A percentile compares a stretch with the other conserved stretches of the same genome.
These are phyloP conservation scores for Rhododendron kiyosumense DNA, from an alignment of 148 eudicot genomes.

Conservation along the genomic window DNA sequence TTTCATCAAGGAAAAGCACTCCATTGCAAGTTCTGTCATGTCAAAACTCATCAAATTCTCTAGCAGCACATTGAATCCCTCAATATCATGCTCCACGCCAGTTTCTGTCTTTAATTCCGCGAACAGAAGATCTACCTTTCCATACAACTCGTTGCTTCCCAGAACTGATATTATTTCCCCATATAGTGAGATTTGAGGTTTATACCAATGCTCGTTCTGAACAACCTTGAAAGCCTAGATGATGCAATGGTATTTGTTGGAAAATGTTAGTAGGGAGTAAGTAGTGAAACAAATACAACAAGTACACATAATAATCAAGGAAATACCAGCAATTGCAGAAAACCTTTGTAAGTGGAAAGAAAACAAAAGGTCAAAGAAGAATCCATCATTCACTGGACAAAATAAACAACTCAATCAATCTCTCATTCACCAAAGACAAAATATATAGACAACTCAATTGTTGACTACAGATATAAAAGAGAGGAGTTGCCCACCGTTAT, in stretches of 20 bases:
- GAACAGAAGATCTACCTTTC: conserved; percentile 28
- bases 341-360: neutral
- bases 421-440: neutral
- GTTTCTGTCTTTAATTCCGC: conserved; percentile 32
- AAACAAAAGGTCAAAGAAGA: neutral
- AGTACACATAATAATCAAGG: neutral
- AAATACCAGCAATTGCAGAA: neutral
- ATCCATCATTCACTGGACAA: neutral
- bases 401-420: neutral
- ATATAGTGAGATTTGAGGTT: conserved; percentile 40
- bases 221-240: conserved; percentile 52
- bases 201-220: conserved; percentile 55
- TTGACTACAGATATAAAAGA: neutral
- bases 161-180: conserved; percentile 44
- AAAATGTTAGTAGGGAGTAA: neutral
- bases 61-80: conserved; percentile 44
- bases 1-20: conserved; percentile 51
- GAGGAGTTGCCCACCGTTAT: neutral
- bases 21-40: conserved; percentile 35
- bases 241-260: conserved; percentile 1
- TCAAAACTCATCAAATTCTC: conserved; percentile 33
- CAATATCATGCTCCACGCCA: conserved; percentile 32
- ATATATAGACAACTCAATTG: neutral
- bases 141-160: conserved; percentile 43
- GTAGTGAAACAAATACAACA: neutral